Evolutionary conservation across 1,139 yeast species (phyloP).

Genomic region (Diutina sp.): DNA sequence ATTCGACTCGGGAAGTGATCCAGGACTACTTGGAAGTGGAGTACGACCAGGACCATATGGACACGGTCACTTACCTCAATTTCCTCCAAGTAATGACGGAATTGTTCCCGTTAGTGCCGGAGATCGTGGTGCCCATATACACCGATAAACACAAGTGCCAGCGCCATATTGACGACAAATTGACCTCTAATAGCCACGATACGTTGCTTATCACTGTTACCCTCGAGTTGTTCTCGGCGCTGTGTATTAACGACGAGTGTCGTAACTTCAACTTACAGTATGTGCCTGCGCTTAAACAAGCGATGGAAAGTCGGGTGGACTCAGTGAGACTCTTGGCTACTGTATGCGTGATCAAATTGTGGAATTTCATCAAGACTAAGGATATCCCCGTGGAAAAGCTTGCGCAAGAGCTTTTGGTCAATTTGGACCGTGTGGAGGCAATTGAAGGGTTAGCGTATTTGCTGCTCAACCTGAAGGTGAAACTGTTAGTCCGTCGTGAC

Average conservation of each 20-base stretch:
- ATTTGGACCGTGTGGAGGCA: background rate
- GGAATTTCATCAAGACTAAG: conserved; percentile 8
- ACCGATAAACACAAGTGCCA: conserved; percentile 6
- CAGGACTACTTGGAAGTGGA: conserved; percentile 15
- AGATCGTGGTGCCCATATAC: conserved; percentile 12
- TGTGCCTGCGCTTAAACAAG: conserved; percentile 5
- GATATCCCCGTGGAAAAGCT: conserved; percentile 5
- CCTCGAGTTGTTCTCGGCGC: conserved; percentile 5
- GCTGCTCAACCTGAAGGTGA: conserved; percentile 5
- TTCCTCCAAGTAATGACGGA: conserved; percentile 11
- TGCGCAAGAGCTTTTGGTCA: conserved; percentile 2
- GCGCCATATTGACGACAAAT: background rate
- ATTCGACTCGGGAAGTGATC: conserved; percentile 10
- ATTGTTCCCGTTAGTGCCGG: conserved; percentile 17
- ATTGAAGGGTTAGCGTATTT: conserved; percentile 7
- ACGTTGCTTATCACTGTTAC: background rate
- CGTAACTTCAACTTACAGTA: conserved; percentile 7
- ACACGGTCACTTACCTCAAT: conserved; percentile 10
- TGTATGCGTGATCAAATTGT: conserved; percentile 7
- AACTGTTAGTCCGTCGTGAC: conserved; percentile 5
- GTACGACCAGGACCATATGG: conserved; percentile 9
- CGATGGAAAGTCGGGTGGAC: conserved; percentile 3
- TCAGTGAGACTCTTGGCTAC: conserved; percentile 3
- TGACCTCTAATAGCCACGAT: background rate
- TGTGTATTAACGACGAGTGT: conserved; percentile 7